These are phyloP conservation scores for Pythium brassicae DNA, from an alignment of 352 stramenopile genomes.

Conservation along the genomic window DNA sequence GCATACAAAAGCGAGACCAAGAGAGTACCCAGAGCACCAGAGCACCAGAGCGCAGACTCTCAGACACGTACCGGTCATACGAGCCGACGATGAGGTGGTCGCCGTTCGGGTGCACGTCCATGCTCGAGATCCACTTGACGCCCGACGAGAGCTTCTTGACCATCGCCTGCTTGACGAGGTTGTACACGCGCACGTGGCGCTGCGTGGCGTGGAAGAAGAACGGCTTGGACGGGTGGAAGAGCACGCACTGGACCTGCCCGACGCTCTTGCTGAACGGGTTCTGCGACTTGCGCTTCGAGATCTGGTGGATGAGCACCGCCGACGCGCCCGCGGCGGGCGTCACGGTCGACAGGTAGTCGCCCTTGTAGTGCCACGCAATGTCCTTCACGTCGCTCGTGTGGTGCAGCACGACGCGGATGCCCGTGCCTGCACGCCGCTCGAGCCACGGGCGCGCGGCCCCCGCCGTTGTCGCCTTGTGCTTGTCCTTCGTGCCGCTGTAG, in stretches of 20 bases:
- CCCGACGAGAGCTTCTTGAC: slow-evolving; percentile 98
- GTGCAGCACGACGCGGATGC: slow-evolving; percentile 82
- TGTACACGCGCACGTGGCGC: slow-evolving; percentile 98
- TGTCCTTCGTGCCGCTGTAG: slow-evolving; percentile 79
- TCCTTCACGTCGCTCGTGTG: slow-evolving; percentile 90
- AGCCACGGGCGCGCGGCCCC: slow-evolving; percentile 52
- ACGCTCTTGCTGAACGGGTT: slow-evolving; percentile 97
- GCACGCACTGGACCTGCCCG: slow-evolving; percentile 91
- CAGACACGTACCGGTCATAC: slow-evolving; percentile 88
- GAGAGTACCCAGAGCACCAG: neutral
- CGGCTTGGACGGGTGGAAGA: slow-evolving; percentile 98
- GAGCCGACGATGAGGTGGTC: slow-evolving; percentile 98
- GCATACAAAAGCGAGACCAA: neutral
- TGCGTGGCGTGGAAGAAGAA: slow-evolving; percentile 99
- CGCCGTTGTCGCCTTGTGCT: slow-evolving; percentile 57
- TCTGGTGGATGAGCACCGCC: slow-evolving; percentile 97
- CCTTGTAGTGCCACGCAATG: slow-evolving; percentile 97
- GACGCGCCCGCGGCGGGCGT: slow-evolving; percentile 84
- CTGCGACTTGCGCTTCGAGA: slow-evolving; percentile 96
- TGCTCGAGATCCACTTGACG: slow-evolving; percentile 98
- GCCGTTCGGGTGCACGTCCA: slow-evolving; percentile 97
- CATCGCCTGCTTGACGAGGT: slow-evolving; percentile 97
- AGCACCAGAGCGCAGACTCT: neutral
- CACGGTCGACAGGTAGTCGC: slow-evolving; percentile 98
- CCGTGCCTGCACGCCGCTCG: slow-evolving; percentile 72